Conservation (phyloP, 129 eudicot species). For the Pittosporum tobira region DNA sequence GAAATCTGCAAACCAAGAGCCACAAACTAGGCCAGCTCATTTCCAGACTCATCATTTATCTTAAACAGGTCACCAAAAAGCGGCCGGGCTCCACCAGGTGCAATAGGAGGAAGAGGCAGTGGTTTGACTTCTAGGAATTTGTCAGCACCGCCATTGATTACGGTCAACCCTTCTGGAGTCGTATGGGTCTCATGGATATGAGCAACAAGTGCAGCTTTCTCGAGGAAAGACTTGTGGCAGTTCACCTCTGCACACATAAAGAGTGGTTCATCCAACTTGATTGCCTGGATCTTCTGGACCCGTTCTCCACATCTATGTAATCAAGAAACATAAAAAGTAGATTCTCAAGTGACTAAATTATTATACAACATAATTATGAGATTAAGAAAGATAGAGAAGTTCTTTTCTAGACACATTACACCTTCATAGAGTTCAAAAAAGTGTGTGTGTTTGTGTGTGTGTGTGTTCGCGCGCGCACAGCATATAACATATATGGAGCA, state of each 20-base stretch:
- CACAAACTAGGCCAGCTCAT: slow-evolving; percentile 26
- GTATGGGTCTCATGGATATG: slow-evolving; percentile 52
- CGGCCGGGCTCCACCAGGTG: slow-evolving; percentile 39
- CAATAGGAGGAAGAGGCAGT: slow-evolving; percentile 36
- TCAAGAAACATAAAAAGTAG: background rate
- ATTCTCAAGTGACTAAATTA: background rate
- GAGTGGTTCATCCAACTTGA: slow-evolving; percentile 81
- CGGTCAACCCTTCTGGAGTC: too few relatives aligned
- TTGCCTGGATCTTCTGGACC: slow-evolving; percentile 84
- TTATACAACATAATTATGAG: too few relatives aligned
- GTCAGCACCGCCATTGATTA: slow-evolving; percentile 40
- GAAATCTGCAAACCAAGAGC: too few relatives aligned
- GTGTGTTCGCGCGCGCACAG: too few relatives aligned
- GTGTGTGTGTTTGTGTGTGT: too few relatives aligned
- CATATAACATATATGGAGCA: too few relatives aligned
- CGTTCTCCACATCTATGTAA: slow-evolving; percentile 81
- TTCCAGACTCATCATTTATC: slow-evolving; percentile 30
- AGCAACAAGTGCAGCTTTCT: slow-evolving; percentile 60
- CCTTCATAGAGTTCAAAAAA: too few relatives aligned
- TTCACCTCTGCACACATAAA: slow-evolving; percentile 80
- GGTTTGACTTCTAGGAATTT: slow-evolving; percentile 35
- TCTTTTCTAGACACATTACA: too few relatives aligned
- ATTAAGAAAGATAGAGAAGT: too few relatives aligned
- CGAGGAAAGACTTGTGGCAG: slow-evolving; percentile 75
- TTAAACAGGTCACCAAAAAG: slow-evolving; percentile 40